Base-by-base conservation (phyloP, 2,329 filamentous ascomycete species). In the Aspergillus felis region DNA sequence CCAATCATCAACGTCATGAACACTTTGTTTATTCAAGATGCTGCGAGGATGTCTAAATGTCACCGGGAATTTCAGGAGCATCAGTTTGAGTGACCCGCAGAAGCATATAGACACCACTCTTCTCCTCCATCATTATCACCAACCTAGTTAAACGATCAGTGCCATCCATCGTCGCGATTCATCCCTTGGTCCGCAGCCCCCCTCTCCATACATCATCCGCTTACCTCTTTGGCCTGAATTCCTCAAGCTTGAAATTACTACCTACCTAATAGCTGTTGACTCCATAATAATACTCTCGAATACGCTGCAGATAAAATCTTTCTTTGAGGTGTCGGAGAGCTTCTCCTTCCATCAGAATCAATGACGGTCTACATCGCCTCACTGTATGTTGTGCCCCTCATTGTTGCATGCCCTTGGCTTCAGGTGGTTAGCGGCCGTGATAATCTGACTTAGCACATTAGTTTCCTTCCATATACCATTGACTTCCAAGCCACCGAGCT, bases 381-480 rank as follows among this genome's bases (percentile, higher is more conserved):
- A 28, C 62, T 74, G 71, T 74, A 62, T 57, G 70, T 61, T 24
- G 7, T 46, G 29, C 42, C 44, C 32, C 50, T 10, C 42, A 44
- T 35, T 14, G 14, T 29, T 49, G 8, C 28, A 17, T 27, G 27
- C n/a, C 8, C 9, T 48, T 46, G 5, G 28, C 17, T 27, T 38
- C n/a, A 32, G 10, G 4, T 52, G 24, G 44, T 47, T 47, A 47
- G 44, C 44, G 44, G 44, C 20, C 28, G 32, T 38, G 32, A 49
- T 28, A n/a, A 49, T 50, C 55, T 61, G 48, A 63, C 38, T 20
- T 8, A 14, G 17, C 20, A 24, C 28, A 22, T 25, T 53, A 74
- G 71, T 14, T 74, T 74, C 49, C 71, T 74, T 42, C 72, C 72
- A 1, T 74, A 73, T 54, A 74, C 72, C 10, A 73, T 74, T 57